A percentile compares a stretch with the other conserved stretches of the same genome.
Conservation (phyloP, 257 asterid genomes). For the Solanum bukasovii region DNA sequence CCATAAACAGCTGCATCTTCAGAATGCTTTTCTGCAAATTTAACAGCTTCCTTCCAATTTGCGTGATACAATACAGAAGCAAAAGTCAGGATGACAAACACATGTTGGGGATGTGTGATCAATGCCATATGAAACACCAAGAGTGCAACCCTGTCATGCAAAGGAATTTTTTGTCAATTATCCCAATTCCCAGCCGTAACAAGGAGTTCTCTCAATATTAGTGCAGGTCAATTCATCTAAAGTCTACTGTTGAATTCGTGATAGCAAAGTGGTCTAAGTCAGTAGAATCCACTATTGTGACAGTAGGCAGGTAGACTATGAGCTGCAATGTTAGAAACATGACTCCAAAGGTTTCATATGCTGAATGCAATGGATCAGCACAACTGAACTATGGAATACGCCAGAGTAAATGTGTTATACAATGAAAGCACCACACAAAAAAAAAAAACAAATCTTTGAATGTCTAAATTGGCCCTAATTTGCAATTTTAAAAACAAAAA, state of each 20-base stretch:
- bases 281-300: background rate
- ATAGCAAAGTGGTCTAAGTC: background rate
- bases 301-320: background rate
- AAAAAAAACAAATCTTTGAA: background rate
- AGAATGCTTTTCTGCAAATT: constrained; percentile 54
- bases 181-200: background rate
- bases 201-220: background rate
- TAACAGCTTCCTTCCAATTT: constrained; percentile 50
- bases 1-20: constrained; percentile 20
- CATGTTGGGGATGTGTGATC: constrained; percentile 49
- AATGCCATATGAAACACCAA: constrained; percentile 67
- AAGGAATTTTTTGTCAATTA: background rate
- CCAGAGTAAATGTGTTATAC: background rate
- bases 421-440: background rate
- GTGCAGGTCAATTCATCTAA: background rate
- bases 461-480: background rate
- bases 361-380: background rate
- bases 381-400: background rate
- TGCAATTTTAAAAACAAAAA: background rate
- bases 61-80: constrained; percentile 67
- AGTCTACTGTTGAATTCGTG: background rate
- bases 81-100: constrained; percentile 57
- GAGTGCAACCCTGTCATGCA: constrained; percentile 61
- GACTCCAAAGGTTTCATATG: background rate
- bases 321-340: background rate